A percentile compares a stretch with the other conserved stretches of the same genome.
These are phyloP conservation scores for Monotropa hypopitys DNA, from an alignment of 179 eudicot genomes.

Conservation along the genomic window DNA sequence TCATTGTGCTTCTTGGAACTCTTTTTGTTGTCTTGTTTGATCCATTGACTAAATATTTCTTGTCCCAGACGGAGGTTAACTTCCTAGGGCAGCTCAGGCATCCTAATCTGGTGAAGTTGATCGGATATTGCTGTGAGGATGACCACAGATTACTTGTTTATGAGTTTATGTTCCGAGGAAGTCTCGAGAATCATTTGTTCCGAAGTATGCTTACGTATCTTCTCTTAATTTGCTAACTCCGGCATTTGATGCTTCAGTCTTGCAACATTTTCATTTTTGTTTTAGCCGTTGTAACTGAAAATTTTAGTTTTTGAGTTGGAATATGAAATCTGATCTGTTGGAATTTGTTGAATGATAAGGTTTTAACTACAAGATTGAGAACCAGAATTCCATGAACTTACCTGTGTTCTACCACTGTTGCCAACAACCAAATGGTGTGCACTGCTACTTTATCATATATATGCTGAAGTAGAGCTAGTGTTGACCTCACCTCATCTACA, in stretches of 20 bases:
- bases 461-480: neutral
- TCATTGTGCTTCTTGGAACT: neutral
- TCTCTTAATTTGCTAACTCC: neutral
- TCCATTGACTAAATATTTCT: neutral
- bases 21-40: neutral
- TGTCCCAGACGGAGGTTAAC: conserved; percentile 51
- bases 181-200: conserved; percentile 68
- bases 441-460: neutral
- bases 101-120: conserved; percentile 59
- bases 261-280: neutral
- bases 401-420: neutral
- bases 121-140: conserved; percentile 74
- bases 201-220: conserved; percentile 31
- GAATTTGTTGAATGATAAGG: neutral
- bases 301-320: neutral
- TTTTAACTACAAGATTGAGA: neutral
- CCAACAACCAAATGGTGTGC: neutral
- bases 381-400: neutral
- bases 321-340: neutral
- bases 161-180: conserved; percentile 71
- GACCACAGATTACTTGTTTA: conserved; percentile 62
- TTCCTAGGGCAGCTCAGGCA: conserved; percentile 71
- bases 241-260: neutral
- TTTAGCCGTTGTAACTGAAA: neutral
- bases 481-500: neutral